Percentiles rank a stretch among this genome's conserved stretches.
Conservation (phyloP, 2,329 filamentous ascomycete genomes). For the Neospermospora avenae region DNA sequence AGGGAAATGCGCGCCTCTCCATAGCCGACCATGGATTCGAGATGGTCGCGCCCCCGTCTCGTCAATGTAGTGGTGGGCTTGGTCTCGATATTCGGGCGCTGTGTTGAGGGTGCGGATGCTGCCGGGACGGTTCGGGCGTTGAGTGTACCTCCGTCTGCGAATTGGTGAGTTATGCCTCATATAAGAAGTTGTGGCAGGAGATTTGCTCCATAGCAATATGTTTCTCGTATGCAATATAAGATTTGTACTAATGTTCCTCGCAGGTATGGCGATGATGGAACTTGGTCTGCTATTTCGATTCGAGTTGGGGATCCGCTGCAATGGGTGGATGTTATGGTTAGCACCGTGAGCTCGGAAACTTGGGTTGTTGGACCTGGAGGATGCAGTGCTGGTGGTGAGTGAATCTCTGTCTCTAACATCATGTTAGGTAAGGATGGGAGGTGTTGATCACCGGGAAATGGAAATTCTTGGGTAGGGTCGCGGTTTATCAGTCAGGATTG, state of each 20-base stretch:
- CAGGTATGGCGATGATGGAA: slow-evolving; percentile 64
- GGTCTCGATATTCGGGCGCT: slow-evolving; percentile 7
- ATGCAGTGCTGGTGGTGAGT: slow-evolving; percentile 40
- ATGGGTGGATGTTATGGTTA: slow-evolving; percentile 55
- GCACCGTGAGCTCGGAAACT: slow-evolving; percentile 67
- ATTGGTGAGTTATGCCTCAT: slow-evolving; percentile 25
- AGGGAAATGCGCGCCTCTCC: background rate
- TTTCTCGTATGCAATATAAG: background rate
- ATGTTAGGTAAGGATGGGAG: no score
- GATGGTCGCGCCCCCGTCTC: slow-evolving; percentile 14
- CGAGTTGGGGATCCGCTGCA: slow-evolving; percentile 53
- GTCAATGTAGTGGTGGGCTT: slow-evolving; percentile 3
- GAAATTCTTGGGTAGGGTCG: background rate
- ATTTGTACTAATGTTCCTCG: background rate
- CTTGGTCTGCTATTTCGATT: slow-evolving; percentile 68
- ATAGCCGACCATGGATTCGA: slow-evolving; percentile 19
- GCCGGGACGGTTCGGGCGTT: slow-evolving; percentile 14
- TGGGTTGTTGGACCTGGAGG: slow-evolving; percentile 63
- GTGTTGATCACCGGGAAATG: no score
- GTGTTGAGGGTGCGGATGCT: slow-evolving; percentile 6
- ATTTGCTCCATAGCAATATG: background rate
- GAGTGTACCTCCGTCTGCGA: slow-evolving; percentile 30
- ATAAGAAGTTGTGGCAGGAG: no score
- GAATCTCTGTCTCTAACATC: no score
- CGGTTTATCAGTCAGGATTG: background rate